Percentiles rank a stretch among this genome's conserved stretches.
Evolutionary conservation across 2,329 filamentous ascomycete genomes (phyloP).

Genomic region (Chrysoporthe austroafricana): DNA sequence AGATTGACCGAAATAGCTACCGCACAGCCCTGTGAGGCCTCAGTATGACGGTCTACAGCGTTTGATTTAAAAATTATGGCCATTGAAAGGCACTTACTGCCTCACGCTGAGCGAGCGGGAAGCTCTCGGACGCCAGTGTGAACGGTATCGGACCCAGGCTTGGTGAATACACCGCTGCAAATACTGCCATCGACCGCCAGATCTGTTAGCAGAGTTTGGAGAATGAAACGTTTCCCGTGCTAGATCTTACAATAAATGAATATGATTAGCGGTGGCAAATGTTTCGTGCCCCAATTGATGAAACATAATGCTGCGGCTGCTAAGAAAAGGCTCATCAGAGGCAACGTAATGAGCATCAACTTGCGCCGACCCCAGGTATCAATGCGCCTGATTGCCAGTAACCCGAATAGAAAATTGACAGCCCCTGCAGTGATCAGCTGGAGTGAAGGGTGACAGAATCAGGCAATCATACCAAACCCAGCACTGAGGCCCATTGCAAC

Average conservation of each 20-base stretch:
- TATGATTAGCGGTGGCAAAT: conserved; percentile 37
- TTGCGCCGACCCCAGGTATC: conserved; percentile 47
- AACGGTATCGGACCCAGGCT: conserved; percentile 52
- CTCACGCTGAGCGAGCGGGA: conserved; percentile 53
- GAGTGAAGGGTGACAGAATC: too few species aligned
- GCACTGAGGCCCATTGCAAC: conserved; percentile 40
- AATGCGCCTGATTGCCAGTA: conserved; percentile 46
- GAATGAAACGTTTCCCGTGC: neutral
- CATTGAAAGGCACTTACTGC: conserved; percentile 34
- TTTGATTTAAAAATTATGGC: neutral
- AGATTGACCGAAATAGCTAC: conserved; percentile 53
- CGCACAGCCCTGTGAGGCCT: conserved; percentile 42
- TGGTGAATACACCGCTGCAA: conserved; percentile 48
- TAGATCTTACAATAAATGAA: conserved; percentile 41
- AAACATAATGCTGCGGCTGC: conserved; percentile 43
- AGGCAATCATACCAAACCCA: conserved; percentile 34
- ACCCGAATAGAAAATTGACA: conserved; percentile 47
- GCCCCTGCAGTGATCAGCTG: conserved; percentile 35
- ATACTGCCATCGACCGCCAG: conserved; percentile 35
- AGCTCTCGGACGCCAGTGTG: conserved; percentile 54
- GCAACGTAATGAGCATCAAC: conserved; percentile 48
- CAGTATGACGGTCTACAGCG: neutral
- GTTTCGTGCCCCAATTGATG: conserved; percentile 31
- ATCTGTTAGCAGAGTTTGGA: neutral
- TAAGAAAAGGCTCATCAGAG: conserved; percentile 49